Percentiles rank a stretch among this genome's conserved stretches.
These are phyloP conservation scores for Tillandsia fasciculata DNA, from an alignment of 176 grass and related monocot genomes.

Conservation along the genomic window DNA sequence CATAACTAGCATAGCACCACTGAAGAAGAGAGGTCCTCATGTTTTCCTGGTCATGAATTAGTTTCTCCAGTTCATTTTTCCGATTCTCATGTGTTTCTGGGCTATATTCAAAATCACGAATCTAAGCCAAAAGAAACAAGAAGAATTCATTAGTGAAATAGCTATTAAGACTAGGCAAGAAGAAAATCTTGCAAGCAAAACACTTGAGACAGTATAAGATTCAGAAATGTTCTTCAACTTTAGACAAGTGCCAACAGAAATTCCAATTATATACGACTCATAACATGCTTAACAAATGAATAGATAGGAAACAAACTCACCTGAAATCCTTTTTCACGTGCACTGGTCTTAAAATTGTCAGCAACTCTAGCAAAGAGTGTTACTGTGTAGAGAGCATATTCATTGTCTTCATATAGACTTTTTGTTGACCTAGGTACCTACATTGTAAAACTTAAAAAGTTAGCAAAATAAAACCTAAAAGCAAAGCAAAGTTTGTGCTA, in stretches of 20 bases:
- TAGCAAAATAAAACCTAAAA: slow-evolving; percentile 9
- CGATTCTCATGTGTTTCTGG: slow-evolving; percentile 68
- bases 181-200: neutral
- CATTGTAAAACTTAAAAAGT: slow-evolving; percentile 17
- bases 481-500: neutral
- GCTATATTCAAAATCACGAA: slow-evolving; percentile 89
- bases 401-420: slow-evolving; percentile 71
- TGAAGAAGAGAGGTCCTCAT: slow-evolving; percentile 82
- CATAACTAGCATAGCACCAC: slow-evolving; percentile 96
- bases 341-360: slow-evolving; percentile 79
- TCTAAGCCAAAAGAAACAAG: slow-evolving; percentile 34
- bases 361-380: slow-evolving; percentile 80
- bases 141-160: neutral
- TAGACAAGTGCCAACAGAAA: neutral
- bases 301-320: slow-evolving; percentile 20
- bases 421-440: slow-evolving; percentile 89
- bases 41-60: slow-evolving; percentile 70
- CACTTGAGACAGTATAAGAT: neutral
- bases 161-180: neutral
- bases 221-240: neutral
- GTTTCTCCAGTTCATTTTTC: slow-evolving; percentile 83
- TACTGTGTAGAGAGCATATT: slow-evolving; percentile 88
- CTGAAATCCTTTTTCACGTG: slow-evolving; percentile 91
- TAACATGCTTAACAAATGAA: neutral
- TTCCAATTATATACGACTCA: neutral